Evolutionary conservation across 495 filamentous ascomycete species (phyloP), one percentile per base, ranked within the genome.

Genomic region (Neohortaea acidophila): DNA sequence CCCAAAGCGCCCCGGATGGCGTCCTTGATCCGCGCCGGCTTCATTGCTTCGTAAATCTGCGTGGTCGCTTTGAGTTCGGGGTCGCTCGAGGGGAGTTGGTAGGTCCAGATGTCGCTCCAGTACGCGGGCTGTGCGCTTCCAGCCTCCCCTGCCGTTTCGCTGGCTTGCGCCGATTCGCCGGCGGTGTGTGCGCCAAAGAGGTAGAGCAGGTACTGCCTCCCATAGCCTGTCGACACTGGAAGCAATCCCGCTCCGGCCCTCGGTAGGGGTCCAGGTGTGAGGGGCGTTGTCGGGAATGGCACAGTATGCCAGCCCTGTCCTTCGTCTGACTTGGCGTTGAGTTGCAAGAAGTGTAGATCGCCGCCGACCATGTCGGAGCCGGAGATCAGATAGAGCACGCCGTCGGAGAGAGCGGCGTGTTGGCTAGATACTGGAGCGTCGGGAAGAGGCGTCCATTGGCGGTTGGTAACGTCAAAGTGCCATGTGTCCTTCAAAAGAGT

Each of bases 181-280:
- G 26, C 21, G 8, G n/a, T n/a, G 15, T 25, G 15, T 34, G 51
- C 54, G 18, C 69, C 69, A 21, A 72, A 57, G 48, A 71, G 55
- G 51, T 68, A 72, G 0, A 69, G 45, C 5, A 73, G 57, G 44
- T 70, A 73, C 13, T 60, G 49, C 7, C 69, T 55, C 9, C 69
- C 69, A 18, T 64, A 55, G 10, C 68, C 66, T 0, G 66, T 69
- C 0, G 46, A 56, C n/a, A 72, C 35, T 0, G 66, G 63, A 3
- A 68, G 44, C 2, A 72, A 36, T 10, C 57, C 66, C 1, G 56
- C 66, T 11, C 59, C 62, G 2, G 40, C 47, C 12, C 68, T 55
- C 3, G 65, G 59, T 7, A 41, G 51, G 3, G 68, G 69, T 0
- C 65, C 65, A 1, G 63, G 65, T 0, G 56, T 53, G 3, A 68